Conservation (phyloP, 108 stramenopile species). For the Fistulifera pelliculosa region DNA sequence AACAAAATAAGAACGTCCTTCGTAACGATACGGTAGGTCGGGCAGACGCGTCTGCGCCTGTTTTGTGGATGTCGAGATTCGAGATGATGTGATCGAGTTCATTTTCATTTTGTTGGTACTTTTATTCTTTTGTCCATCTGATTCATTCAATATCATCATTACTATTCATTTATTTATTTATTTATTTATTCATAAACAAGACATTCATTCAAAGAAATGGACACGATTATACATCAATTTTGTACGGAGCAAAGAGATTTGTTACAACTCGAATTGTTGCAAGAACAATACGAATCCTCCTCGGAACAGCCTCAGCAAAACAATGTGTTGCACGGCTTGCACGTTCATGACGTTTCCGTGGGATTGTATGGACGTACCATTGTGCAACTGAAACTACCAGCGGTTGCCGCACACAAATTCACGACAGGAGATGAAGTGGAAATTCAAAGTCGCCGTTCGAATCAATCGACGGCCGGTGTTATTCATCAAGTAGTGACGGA, state of each 20-base stretch:
- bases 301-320: too few relatives aligned
- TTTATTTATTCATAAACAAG: neutral
- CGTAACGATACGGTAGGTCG: too few relatives aligned
- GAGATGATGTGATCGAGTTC: too few relatives aligned
- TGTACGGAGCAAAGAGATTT: conserved; percentile 54
- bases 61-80: too few relatives aligned
- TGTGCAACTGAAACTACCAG: conserved; percentile 15
- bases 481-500: conserved; percentile 59
- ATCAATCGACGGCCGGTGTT: conserved; percentile 38
- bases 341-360: conserved; percentile 49
- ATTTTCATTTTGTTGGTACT: too few relatives aligned
- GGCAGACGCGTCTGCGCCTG: too few relatives aligned
- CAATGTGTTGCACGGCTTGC: conserved; percentile 21
- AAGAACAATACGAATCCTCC: conserved; percentile 9
- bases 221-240: conserved; percentile 37
- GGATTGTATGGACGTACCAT: conserved; percentile 81
- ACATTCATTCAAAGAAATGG: conserved; percentile 5
- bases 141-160: too few relatives aligned
- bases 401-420: conserved; percentile 69
- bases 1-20: too few relatives aligned
- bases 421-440: conserved; percentile 84
- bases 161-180: too few relatives aligned
- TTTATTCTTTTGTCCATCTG: too few relatives aligned
- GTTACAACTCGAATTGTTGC: conserved; percentile 51
- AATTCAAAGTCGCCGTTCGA: conserved; percentile 44